These are phyloP conservation scores for Suillus hirtellus DNA, from an alignment of 768 basidiomycete species.

Conservation along the genomic window DNA sequence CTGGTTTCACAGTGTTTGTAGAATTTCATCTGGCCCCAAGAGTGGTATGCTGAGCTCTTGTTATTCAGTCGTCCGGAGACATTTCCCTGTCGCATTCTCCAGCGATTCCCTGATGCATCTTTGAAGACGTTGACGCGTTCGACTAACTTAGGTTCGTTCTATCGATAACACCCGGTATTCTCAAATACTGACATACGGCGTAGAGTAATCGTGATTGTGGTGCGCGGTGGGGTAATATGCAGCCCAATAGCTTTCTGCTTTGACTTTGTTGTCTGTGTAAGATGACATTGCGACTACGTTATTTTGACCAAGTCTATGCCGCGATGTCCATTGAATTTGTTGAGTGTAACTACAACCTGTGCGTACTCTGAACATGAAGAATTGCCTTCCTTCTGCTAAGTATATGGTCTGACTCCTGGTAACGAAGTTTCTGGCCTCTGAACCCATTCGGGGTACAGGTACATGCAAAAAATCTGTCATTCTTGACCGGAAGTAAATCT, in stretches of 20 bases:
- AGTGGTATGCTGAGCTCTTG: neutral
- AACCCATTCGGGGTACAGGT: no score
- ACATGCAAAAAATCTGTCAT: no score
- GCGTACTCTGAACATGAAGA: neutral
- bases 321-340: neutral
- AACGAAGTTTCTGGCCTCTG: no score
- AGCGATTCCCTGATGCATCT: neutral
- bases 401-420: no score
- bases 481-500: no score
- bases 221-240: neutral
- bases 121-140: neutral
- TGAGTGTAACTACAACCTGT: neutral
- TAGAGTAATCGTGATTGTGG: neutral
- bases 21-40: neutral
- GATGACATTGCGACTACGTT: conserved; percentile 34
- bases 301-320: conserved; percentile 36
- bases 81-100: neutral
- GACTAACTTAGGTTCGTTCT: neutral
- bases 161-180: neutral
- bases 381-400: neutral
- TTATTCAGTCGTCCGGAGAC: neutral
- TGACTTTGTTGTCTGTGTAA: neutral
- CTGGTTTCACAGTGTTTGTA: neutral
- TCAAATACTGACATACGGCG: neutral
- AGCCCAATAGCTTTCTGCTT: neutral